phyloP scores from a whole-genome alignment of 352 stramenopile species.

The Phytophthora pisi region DNA sequence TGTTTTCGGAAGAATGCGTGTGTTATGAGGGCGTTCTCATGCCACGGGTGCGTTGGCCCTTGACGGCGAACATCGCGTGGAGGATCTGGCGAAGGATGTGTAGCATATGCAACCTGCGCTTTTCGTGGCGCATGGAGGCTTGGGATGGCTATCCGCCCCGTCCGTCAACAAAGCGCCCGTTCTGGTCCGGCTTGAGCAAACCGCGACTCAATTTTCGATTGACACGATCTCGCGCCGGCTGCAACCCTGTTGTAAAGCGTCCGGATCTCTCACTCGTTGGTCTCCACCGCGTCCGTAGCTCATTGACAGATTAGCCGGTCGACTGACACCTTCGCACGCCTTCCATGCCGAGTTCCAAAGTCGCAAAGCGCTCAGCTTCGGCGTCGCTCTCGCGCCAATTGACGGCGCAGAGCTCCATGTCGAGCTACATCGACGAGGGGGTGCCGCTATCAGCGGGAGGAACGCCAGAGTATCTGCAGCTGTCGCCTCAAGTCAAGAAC shows the following conservation, averaged over 20 bases:
- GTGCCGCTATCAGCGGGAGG: conserved; percentile 2
- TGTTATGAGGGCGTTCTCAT: too few relatives aligned
- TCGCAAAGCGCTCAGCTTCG: conserved; percentile 18
- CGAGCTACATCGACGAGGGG: conserved; percentile 21
- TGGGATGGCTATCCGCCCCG: conserved; percentile 5
- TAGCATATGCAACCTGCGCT: conserved; percentile 11
- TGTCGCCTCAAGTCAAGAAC: conserved; percentile 30
- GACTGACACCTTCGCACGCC: conserved; percentile 6
- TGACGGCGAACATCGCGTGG: not conserved
- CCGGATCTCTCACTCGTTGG: conserved; percentile 24
- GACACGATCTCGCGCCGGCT: conserved; percentile 7
- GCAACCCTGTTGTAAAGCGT: conserved; percentile 3
- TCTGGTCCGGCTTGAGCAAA: conserved; percentile 14
- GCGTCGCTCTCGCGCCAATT: conserved; percentile 10
- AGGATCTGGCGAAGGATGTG: conserved; percentile 19
- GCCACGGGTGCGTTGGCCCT: not conserved
- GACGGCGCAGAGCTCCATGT: conserved; percentile 23
- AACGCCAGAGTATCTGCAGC: conserved; percentile 24
- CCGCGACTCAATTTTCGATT: conserved; percentile 16
- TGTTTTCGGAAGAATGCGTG: too few relatives aligned
- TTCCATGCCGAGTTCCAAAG: conserved; percentile 18
- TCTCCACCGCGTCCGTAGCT: conserved; percentile 15
- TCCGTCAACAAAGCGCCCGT: conserved; percentile 3
- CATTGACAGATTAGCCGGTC: conserved; percentile 27
- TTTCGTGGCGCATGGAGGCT: conserved; percentile 8